Conservation (phyloP, 2,329 filamentous ascomycete genomes). For the Corinectria fuckeliana region DNA sequence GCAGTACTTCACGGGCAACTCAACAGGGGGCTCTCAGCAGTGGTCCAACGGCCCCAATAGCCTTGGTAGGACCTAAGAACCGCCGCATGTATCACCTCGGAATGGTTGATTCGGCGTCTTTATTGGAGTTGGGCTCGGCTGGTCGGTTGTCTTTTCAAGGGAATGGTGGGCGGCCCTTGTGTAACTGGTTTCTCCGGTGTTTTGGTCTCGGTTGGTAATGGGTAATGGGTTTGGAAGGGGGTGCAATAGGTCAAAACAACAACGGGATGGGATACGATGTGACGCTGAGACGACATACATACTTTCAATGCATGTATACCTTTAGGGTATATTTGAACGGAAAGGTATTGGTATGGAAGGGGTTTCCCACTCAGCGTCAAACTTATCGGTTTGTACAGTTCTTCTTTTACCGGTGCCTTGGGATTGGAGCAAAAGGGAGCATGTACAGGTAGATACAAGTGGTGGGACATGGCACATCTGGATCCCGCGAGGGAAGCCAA, state of each 20-base stretch:
- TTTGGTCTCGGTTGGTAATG: slow-evolving; percentile 4
- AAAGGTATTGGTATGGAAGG: not conserved
- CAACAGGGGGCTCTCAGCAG: slow-evolving; percentile 11
- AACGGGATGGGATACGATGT: not conserved
- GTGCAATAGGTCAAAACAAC: slow-evolving; percentile 7
- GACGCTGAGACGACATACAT: not conserved
- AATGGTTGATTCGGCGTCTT: not conserved
- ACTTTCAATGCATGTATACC: not conserved
- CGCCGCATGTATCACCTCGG: not conserved
- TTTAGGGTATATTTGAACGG: not conserved
- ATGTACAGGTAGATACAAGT: slow-evolving; percentile 17
- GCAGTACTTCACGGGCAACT: slow-evolving; percentile 16
- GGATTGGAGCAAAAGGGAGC: slow-evolving; percentile 7
- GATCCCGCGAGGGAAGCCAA: slow-evolving; percentile 17
- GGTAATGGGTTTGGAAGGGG: slow-evolving; percentile 7
- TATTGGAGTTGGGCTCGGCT: slow-evolving; percentile 9
- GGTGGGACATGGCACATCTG: slow-evolving; percentile 14
- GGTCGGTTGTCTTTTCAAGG: slow-evolving; percentile 2
- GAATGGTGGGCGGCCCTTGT: not conserved
- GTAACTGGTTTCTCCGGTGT: slow-evolving; percentile 5
- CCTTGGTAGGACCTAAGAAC: slow-evolving; percentile 7
- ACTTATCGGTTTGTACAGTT: not conserved
- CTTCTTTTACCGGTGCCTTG: not conserved
- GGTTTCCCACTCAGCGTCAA: not conserved
- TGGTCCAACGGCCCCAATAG: slow-evolving; percentile 18